Conservation (phyloP, 1,284 basidiomycete genomes). For the Paramarasmius palmivorus region DNA sequence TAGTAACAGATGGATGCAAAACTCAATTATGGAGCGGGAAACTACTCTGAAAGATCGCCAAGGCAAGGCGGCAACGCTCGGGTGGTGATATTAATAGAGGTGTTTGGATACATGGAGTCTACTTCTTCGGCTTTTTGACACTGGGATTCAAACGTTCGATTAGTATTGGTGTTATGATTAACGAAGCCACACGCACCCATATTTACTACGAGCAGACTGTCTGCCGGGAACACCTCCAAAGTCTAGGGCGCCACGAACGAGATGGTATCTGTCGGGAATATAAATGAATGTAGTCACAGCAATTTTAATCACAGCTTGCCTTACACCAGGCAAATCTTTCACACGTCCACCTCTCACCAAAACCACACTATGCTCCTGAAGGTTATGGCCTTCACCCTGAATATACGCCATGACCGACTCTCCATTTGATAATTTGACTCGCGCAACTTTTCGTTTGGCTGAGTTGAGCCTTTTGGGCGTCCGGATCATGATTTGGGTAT, state of each 20-base stretch:
- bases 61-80: too few relatives aligned
- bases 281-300: background rate
- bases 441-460: constrained; percentile 95
- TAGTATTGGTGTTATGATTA: too few relatives aligned
- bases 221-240: constrained; percentile 90
- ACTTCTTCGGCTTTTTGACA: constrained; percentile 87
- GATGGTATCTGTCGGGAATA: constrained; percentile 76
- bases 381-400: constrained; percentile 95
- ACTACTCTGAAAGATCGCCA: too few relatives aligned
- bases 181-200: constrained; percentile 67
- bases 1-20: too few relatives aligned
- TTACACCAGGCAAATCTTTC: constrained; percentile 96
- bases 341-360: constrained; percentile 92
- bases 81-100: too few relatives aligned
- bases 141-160: too few relatives aligned
- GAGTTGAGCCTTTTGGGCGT: constrained; percentile 99
- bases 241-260: constrained; percentile 93
- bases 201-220: constrained; percentile 84
- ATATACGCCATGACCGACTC: constrained; percentile 93
- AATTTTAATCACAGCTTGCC: constrained; percentile 55
- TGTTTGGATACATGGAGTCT: constrained; percentile 19
- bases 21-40: too few relatives aligned
- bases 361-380: constrained; percentile 98
- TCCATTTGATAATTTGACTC: constrained; percentile 91
- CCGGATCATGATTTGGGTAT: constrained; percentile 79